Evolutionary conservation across 495 filamentous ascomycete species (phyloP).

Genomic region (Penicillium herquei): DNA sequence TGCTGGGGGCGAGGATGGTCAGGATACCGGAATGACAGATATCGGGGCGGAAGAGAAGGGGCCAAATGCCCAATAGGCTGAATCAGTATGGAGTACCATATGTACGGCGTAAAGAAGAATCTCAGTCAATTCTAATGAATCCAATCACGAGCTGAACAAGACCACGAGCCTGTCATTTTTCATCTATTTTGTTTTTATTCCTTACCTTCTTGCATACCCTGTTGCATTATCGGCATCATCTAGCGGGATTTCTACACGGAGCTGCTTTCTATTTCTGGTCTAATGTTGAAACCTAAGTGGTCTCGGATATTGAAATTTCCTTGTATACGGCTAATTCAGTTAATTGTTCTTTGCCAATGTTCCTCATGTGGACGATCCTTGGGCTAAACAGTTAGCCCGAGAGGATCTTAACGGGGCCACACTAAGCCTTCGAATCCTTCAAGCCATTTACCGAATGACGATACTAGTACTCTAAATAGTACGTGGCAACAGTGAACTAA

Average conservation of each 20-base stretch:
- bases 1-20: constrained; percentile 58
- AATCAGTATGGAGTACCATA: neutral
- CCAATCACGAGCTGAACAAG: neutral
- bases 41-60: constrained; percentile 29
- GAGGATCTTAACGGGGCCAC: too few species aligned
- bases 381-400: too few species aligned
- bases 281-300: neutral
- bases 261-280: neutral
- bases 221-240: neutral
- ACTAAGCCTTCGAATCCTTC: too few species aligned
- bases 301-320: neutral
- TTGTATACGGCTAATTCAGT: too few species aligned
- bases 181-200: neutral
- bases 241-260: neutral
- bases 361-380: too few species aligned
- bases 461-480: too few species aligned
- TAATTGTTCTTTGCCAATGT: too few species aligned
- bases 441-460: too few species aligned
- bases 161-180: neutral
- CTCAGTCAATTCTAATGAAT: constrained; percentile 8
- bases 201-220: neutral
- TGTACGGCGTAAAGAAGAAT: neutral
- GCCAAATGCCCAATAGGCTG: constrained; percentile 12
- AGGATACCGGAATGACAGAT: constrained; percentile 45
- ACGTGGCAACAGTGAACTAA: too few species aligned